Evolutionary conservation across 768 basidiomycete species (phyloP).

Genomic region (Tulasnella sp.): DNA sequence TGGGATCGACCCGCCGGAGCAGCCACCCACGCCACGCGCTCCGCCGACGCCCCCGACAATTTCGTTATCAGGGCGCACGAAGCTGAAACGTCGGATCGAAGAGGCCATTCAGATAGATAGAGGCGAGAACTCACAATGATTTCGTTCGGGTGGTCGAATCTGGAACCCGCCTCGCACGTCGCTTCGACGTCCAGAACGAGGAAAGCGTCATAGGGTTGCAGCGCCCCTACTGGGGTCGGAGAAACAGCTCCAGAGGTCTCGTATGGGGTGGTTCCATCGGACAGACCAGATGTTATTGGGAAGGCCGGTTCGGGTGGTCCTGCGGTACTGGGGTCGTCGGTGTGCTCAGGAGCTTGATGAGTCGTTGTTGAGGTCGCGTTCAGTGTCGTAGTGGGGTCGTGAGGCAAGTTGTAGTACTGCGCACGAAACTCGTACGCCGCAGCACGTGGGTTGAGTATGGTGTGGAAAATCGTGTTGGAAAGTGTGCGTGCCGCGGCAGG

Average conservation of each 20-base stretch:
- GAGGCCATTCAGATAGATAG: background rate
- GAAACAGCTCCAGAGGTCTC: background rate
- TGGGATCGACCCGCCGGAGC: background rate
- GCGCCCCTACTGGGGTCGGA: background rate
- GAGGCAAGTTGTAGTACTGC: constrained; percentile 14
- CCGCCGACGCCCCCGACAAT: background rate
- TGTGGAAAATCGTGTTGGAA: constrained; percentile 18
- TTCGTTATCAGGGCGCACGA: background rate
- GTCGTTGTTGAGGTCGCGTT: constrained; percentile 6
- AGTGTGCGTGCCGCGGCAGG: constrained; percentile 7
- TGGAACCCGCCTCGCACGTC: constrained; percentile 64
- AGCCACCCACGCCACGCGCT: background rate
- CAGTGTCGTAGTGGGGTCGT: constrained; percentile 11
- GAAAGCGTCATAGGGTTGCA: constrained; percentile 65
- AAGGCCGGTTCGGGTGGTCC: background rate
- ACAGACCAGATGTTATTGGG: background rate
- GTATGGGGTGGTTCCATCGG: constrained; percentile 15
- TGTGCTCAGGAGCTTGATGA: constrained; percentile 8
- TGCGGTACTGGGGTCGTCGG: background rate
- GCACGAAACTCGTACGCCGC: constrained; percentile 26
- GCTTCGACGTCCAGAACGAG: constrained; percentile 89
- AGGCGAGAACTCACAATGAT: constrained; percentile 67
- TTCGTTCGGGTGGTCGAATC: constrained; percentile 87
- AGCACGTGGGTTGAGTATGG: constrained; percentile 26
- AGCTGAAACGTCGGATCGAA: background rate